These are phyloP conservation scores for Lachnellula suecica DNA, from an alignment of 2,329 filamentous ascomycete genomes.

Conservation along the genomic window DNA sequence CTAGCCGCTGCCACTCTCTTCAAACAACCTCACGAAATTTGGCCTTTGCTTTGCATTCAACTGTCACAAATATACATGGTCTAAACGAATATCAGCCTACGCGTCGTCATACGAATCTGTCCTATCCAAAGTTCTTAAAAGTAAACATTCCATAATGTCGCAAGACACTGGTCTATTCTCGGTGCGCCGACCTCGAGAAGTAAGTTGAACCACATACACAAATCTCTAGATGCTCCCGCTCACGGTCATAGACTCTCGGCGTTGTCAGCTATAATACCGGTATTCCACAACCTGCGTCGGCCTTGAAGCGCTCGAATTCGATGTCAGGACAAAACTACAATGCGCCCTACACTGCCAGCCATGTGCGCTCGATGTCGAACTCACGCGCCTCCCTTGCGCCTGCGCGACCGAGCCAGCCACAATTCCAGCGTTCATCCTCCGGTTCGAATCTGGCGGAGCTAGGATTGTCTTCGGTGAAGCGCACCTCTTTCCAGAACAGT, in stretches of 20 bases:
- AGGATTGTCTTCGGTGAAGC: slow-evolving; percentile 80
- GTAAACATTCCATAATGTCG: slow-evolving; percentile 59
- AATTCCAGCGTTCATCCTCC: slow-evolving; percentile 82
- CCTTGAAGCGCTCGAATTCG: slow-evolving; percentile 89
- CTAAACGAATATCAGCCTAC: slow-evolving; percentile 1
- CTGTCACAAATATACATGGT: neutral
- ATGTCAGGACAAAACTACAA: slow-evolving; percentile 63
- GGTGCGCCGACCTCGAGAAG: slow-evolving; percentile 87
- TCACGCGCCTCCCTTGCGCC: slow-evolving; percentile 84
- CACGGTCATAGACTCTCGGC: slow-evolving; percentile 69
- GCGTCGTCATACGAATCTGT: slow-evolving; percentile 13
- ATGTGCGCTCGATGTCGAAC: slow-evolving; percentile 80
- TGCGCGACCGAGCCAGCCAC: slow-evolving; percentile 78
- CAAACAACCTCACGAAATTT: slow-evolving; percentile 6
- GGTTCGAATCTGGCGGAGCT: slow-evolving; percentile 77
- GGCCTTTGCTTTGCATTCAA: neutral
- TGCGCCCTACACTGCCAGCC: slow-evolving; percentile 64
- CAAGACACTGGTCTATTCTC: slow-evolving; percentile 88
- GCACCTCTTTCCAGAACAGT: slow-evolving; percentile 74
- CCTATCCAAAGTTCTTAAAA: neutral
- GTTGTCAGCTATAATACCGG: slow-evolving; percentile 79
- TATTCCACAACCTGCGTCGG: slow-evolving; percentile 87
- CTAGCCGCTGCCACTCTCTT: slow-evolving; percentile 7
- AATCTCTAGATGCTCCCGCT: slow-evolving; percentile 6
- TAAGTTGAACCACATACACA: slow-evolving; percentile 49